phyloP scores from a whole-genome alignment of 306 rosid species.

The Geum urbanum region DNA sequence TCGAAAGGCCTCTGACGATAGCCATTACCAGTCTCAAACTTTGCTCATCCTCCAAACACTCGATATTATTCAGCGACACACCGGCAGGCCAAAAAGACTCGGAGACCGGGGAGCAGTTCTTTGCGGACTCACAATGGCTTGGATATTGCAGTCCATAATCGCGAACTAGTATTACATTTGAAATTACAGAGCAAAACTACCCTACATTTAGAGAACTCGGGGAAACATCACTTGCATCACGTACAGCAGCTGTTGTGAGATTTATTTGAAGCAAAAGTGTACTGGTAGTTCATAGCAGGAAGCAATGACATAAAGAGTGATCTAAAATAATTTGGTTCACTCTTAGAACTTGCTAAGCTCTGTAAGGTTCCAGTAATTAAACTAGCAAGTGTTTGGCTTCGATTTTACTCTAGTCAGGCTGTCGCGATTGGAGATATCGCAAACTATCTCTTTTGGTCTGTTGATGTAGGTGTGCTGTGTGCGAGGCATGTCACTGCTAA shows the following conservation, averaged over 20 bases:
- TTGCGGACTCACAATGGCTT: conserved; percentile 29
- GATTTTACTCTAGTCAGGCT: no score
- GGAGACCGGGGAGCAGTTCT: conserved; percentile 46
- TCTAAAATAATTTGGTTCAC: no score
- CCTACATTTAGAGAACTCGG: background rate
- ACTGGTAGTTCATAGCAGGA: no score
- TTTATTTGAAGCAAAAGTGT: no score
- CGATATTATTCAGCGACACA: conserved; percentile 29
- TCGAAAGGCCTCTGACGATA: conserved; percentile 15
- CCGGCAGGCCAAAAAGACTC: no score
- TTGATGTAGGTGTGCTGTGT: no score
- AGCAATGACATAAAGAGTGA: no score
- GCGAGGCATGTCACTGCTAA: no score
- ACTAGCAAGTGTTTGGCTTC: conserved; percentile 21
- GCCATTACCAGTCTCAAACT: conserved; percentile 19
- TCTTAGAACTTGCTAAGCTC: conserved; percentile 36
- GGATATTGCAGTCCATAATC: conserved; percentile 38
- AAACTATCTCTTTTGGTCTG: no score
- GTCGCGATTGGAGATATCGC: no score
- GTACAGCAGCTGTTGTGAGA: no score
- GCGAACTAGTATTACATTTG: background rate
- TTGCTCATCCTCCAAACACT: conserved; percentile 18
- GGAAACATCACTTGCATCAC: conserved; percentile 15
- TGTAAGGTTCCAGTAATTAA: conserved; percentile 46
- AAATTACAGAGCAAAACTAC: conserved; percentile 27